Conservation (phyloP, 352 stramenopile genomes). For the Phytophthora meadii region DNA sequence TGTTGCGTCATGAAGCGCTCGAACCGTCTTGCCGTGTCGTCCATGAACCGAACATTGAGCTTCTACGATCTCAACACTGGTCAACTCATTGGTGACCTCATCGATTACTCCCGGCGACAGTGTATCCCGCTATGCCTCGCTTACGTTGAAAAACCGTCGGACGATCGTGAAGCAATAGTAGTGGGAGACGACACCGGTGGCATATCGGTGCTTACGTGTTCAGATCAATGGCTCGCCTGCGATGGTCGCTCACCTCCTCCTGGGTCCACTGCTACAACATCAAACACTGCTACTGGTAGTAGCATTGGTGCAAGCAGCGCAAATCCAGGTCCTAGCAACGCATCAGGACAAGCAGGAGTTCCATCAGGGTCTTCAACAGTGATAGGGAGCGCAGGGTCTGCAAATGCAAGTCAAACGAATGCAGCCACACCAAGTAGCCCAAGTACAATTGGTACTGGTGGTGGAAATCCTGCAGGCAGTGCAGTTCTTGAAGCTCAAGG, state of each 20-base stretch:
- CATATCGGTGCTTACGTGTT: conserved; percentile 79
- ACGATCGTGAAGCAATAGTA: conserved; percentile 76
- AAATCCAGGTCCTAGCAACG: conserved; percentile 5
- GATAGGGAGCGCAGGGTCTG: conserved; percentile 9
- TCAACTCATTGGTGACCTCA: conserved; percentile 75
- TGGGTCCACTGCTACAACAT: conserved; percentile 19
- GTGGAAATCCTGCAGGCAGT: conserved; percentile 51
- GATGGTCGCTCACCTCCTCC: conserved; percentile 61
- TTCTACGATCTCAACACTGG: conserved; percentile 81
- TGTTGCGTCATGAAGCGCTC: conserved; percentile 82
- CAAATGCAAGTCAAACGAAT: conserved; percentile 17
- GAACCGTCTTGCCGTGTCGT: conserved; percentile 80
- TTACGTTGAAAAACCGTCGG: conserved; percentile 79
- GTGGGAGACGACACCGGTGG: conserved; percentile 80
- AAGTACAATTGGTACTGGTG: conserved; percentile 17
- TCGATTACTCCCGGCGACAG: conserved; percentile 80
- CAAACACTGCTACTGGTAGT: conserved; percentile 21
- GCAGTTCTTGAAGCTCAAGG: conserved; percentile 65
- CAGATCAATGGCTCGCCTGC: conserved; percentile 70
- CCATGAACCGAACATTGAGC: conserved; percentile 77
- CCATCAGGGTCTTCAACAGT: conserved; percentile 11
- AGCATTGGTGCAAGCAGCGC: conserved; percentile 5
- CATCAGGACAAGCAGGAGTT: conserved; percentile 5
- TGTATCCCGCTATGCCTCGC: conserved; percentile 82
- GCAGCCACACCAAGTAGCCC: conserved; percentile 25